Percentiles rank a stretch among this genome's conserved stretches.
These are phyloP conservation scores for Barnettozyma botsteinii DNA, from an alignment of 805 yeast species.

Conservation along the genomic window DNA sequence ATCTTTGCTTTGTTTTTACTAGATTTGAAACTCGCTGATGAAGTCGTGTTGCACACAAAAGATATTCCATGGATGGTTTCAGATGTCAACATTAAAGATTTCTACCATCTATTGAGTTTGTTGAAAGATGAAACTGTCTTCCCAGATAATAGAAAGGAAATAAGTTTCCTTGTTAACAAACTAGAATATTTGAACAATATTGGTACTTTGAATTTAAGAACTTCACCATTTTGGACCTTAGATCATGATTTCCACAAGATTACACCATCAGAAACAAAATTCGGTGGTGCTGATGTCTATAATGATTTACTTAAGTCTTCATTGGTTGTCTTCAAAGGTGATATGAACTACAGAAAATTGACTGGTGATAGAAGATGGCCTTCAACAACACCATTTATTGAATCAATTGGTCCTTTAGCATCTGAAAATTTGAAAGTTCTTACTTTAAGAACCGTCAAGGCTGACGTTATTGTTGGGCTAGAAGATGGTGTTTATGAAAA, in stretches of 20 bases:
- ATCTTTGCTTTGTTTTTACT: conserved; percentile 59
- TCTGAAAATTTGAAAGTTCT: conserved; percentile 56
- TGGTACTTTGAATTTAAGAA: conserved; percentile 46
- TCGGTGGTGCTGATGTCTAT: conserved; percentile 58
- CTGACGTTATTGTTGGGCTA: conserved; percentile 90
- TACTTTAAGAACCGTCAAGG: conserved; percentile 89
- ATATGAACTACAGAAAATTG: conserved; percentile 88
- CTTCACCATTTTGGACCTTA: conserved; percentile 84
- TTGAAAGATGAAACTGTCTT: conserved; percentile 48
- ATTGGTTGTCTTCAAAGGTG: conserved; percentile 87
- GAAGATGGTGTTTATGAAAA: conserved; percentile 65
- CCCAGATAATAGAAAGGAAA: conserved; percentile 37
- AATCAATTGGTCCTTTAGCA: conserved; percentile 67
- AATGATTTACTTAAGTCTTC: conserved; percentile 56
- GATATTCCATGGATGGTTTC: conserved; percentile 96
- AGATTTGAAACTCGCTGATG: conserved; percentile 58
- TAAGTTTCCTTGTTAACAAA: conserved; percentile 43
- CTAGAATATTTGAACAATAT: conserved; percentile 37
- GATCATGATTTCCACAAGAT: conserved; percentile 72
- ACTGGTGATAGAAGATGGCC: conserved; percentile 91
- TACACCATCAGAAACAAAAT: conserved; percentile 41
- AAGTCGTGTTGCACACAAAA: conserved; percentile 80
- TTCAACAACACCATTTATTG: conserved; percentile 64
- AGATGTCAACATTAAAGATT: conserved; percentile 86
- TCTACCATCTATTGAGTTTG: conserved; percentile 50